Evolutionary conservation across 1,139 yeast species (phyloP).

Genomic region (Hansenula lynferdii): DNA sequence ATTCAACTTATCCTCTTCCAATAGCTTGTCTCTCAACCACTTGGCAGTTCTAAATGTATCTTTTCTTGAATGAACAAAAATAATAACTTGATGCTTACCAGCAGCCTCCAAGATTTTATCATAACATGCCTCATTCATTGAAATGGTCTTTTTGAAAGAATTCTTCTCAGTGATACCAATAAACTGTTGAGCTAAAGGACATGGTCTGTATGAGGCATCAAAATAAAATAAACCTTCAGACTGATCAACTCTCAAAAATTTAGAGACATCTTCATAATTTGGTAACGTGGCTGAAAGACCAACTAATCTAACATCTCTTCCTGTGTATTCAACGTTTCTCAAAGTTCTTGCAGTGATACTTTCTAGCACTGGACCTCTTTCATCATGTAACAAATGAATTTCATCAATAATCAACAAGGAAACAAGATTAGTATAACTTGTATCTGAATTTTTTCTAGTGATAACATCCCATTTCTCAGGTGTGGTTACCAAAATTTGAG

Average conservation of each 20-base stretch:
- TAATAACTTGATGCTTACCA: slow-evolving; percentile 67
- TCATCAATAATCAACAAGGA: slow-evolving; percentile 85
- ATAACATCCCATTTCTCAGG: slow-evolving; percentile 98
- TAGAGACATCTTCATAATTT: slow-evolving; percentile 83
- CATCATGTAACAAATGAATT: slow-evolving; percentile 88
- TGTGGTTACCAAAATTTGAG: slow-evolving; percentile 87
- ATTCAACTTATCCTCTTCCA: slow-evolving; percentile 48
- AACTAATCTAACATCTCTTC: slow-evolving; percentile 56
- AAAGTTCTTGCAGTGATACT: slow-evolving; percentile 76
- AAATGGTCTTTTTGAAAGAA: slow-evolving; percentile 71
- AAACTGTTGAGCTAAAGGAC: slow-evolving; percentile 86
- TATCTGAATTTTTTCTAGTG: slow-evolving; percentile 71
- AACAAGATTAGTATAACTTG: slow-evolving; percentile 58
- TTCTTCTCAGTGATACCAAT: slow-evolving; percentile 85
- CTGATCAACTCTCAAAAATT: slow-evolving; percentile 65
- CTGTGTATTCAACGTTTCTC: slow-evolving; percentile 40
- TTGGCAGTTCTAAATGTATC: slow-evolving; percentile 85
- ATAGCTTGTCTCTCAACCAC: slow-evolving; percentile 59
- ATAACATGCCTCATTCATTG: slow-evolving; percentile 89
- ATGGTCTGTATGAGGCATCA: slow-evolving; percentile 82
- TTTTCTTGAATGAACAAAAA: slow-evolving; percentile 92
- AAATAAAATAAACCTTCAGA: slow-evolving; percentile 55
- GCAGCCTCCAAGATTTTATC: slow-evolving; percentile 74
- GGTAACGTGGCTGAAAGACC: slow-evolving; percentile 96
- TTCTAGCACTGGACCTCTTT: slow-evolving; percentile 93